Percentiles rank a stretch among this genome's conserved stretches.
Conservation (phyloP, 1,284 basidiomycete species). For the Xerocomus amazonicus region DNA sequence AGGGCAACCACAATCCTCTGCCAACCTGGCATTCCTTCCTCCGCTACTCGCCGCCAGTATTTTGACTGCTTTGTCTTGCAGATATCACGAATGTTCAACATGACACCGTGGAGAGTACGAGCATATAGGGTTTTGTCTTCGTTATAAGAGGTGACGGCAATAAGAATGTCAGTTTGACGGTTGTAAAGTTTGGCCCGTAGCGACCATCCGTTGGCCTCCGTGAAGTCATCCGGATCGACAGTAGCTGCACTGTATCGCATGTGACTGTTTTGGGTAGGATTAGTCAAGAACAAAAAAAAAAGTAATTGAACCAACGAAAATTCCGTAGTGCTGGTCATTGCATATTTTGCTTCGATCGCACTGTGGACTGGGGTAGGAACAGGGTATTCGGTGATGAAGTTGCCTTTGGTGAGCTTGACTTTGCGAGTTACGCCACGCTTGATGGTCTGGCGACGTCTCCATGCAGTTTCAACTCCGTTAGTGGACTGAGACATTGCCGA, state of each 20-base stretch:
- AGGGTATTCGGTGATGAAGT: slow-evolving; percentile 89
- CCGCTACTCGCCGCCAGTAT: slow-evolving; percentile 83
- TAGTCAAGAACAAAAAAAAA: neutral
- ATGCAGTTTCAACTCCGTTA: slow-evolving; percentile 68
- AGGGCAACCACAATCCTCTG: slow-evolving; percentile 90
- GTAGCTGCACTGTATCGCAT: slow-evolving; percentile 94
- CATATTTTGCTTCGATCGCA: slow-evolving; percentile 82
- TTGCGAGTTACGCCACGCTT: slow-evolving; percentile 89
- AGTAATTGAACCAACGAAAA: slow-evolving; percentile 65
- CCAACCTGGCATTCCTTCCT: slow-evolving; percentile 89
- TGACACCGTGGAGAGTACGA: slow-evolving; percentile 90
- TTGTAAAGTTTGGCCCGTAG: slow-evolving; percentile 83
- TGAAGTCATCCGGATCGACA: slow-evolving; percentile 92
- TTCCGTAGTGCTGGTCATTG: slow-evolving; percentile 68
- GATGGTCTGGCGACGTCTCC: slow-evolving; percentile 87
- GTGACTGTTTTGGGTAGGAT: slow-evolving; percentile 47
- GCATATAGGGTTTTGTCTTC: slow-evolving; percentile 94
- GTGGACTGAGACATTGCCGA: slow-evolving; percentile 64
- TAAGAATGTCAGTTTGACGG: slow-evolving; percentile 89
- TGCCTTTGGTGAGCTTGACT: slow-evolving; percentile 88
- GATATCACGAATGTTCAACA: slow-evolving; percentile 98
- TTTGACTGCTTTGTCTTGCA: slow-evolving; percentile 96
- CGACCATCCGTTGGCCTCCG: slow-evolving; percentile 75
- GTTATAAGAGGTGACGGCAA: slow-evolving; percentile 88
- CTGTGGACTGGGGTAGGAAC: slow-evolving; percentile 86